Evolutionary conservation across 2,329 filamentous ascomycete species (phyloP).

Genomic region (Fusarium secorum): DNA sequence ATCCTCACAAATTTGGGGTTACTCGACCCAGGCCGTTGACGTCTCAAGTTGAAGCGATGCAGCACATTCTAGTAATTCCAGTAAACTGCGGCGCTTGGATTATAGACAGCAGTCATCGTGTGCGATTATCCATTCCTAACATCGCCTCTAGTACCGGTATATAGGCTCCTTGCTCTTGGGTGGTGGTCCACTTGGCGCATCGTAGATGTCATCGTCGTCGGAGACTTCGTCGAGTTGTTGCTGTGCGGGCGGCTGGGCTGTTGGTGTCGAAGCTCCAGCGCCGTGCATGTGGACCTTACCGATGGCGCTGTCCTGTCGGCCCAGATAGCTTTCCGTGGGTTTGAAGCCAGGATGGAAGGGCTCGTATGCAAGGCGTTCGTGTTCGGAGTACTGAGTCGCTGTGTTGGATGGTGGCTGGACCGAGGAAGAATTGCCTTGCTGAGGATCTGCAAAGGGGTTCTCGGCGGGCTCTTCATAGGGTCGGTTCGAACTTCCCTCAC

Average conservation of each 20-base stretch:
- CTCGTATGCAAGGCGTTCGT: conserved; percentile 45
- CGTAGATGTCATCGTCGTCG: conserved; percentile 53
- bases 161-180: conserved; percentile 50
- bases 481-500: conserved; percentile 39
- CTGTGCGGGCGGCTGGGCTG: conserved; percentile 22
- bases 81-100: not conserved
- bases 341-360: conserved; percentile 52
- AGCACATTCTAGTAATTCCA: not conserved
- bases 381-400: conserved; percentile 28
- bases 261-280: conserved; percentile 38
- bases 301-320: conserved; percentile 52
- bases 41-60: not conserved
- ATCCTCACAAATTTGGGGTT: not conserved
- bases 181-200: conserved; percentile 40
- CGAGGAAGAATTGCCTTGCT: conserved; percentile 31
- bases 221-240: conserved; percentile 42
- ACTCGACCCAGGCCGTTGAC: not conserved
- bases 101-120: not conserved
- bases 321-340: conserved; percentile 37
- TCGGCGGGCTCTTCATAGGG: conserved; percentile 31
- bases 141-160: conserved; percentile 45
- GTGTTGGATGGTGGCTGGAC: conserved; percentile 18
- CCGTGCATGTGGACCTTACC: conserved; percentile 55
- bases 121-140: not conserved
- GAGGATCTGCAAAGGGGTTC: conserved; percentile 48